phyloP scores from a whole-genome alignment of 2,329 filamentous ascomycete species.

The Fusarium veterinarium region DNA sequence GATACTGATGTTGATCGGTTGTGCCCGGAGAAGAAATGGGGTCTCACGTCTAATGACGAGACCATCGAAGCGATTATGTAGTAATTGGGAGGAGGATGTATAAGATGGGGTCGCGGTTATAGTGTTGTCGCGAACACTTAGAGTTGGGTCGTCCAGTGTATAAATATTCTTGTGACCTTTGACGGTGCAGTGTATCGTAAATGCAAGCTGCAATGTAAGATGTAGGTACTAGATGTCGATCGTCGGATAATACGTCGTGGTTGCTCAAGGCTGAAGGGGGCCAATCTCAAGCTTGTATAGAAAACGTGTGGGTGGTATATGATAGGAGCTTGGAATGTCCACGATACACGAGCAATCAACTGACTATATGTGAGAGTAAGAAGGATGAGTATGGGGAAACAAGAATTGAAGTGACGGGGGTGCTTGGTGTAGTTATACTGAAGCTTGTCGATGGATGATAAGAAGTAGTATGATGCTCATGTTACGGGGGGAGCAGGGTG shows the following conservation, averaged over 20 bases:
- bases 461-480: constrained; percentile 33
- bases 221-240: constrained; percentile 34
- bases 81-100: constrained; percentile 6
- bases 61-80: constrained; percentile 48
- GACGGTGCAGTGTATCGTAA: constrained; percentile 11
- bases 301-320: constrained; percentile 41
- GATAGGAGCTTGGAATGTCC: constrained; percentile 27
- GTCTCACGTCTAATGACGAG: constrained; percentile 47
- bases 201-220: constrained; percentile 25
- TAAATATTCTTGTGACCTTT: constrained; percentile 14
- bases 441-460: constrained; percentile 11
- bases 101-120: constrained; percentile 6
- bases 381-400: constrained; percentile 2
- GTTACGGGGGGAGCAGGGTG: constrained; percentile 29
- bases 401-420: constrained; percentile 9
- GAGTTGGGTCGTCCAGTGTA: constrained; percentile 1
- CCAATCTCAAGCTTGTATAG: constrained; percentile 38
- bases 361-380: constrained; percentile 6
- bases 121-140: constrained; percentile 23
- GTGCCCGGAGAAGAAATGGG: constrained; percentile 43
- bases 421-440: constrained; percentile 28
- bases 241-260: constrained; percentile 23
- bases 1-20: constrained; percentile 40
- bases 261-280: constrained; percentile 24
- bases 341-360: constrained; percentile 5